Evolutionary conservation across 768 basidiomycete genomes (phyloP).

Genomic region (Pulveroboletus sp.): DNA sequence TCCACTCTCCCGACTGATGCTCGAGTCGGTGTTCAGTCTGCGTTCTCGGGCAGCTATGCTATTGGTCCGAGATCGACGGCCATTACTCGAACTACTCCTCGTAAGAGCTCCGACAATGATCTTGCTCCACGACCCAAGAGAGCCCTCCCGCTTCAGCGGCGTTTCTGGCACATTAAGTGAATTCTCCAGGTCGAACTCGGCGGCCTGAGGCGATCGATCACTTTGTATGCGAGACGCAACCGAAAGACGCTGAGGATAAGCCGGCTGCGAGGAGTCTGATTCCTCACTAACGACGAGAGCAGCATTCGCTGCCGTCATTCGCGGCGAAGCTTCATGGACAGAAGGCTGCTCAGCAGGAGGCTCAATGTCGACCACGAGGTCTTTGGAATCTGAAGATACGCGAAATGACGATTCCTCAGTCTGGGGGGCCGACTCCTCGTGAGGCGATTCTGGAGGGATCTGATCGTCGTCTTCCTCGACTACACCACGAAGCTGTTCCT

Average conservation of each 20-base stretch:
- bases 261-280: conserved; percentile 47
- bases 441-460: conserved; percentile 50
- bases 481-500: conserved; percentile 35
- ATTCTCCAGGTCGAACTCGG: conserved; percentile 52
- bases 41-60: conserved; percentile 65
- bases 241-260: conserved; percentile 58
- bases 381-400: conserved; percentile 56
- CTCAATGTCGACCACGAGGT: conserved; percentile 61
- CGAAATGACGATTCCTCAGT: conserved; percentile 53
- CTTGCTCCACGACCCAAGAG: conserved; percentile 65
- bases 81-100: conserved; percentile 59
- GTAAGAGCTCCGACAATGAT: conserved; percentile 60
- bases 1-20: conserved; percentile 72
- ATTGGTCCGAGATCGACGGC: conserved; percentile 76
- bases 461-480: conserved; percentile 45
- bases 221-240: conserved; percentile 57
- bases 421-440: conserved; percentile 43
- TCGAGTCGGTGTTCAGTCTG: conserved; percentile 68
- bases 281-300: conserved; percentile 42
- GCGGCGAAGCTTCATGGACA: conserved; percentile 47
- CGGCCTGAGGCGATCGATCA: conserved; percentile 53
- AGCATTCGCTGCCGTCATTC: conserved; percentile 41
- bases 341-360: conserved; percentile 49
- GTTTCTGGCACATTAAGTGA: conserved; percentile 38
- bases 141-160: conserved; percentile 56